These are phyloP conservation scores for Monosporascus sp. DNA, from an alignment of 2,329 filamentous ascomycete genomes.

Conservation along the genomic window DNA sequence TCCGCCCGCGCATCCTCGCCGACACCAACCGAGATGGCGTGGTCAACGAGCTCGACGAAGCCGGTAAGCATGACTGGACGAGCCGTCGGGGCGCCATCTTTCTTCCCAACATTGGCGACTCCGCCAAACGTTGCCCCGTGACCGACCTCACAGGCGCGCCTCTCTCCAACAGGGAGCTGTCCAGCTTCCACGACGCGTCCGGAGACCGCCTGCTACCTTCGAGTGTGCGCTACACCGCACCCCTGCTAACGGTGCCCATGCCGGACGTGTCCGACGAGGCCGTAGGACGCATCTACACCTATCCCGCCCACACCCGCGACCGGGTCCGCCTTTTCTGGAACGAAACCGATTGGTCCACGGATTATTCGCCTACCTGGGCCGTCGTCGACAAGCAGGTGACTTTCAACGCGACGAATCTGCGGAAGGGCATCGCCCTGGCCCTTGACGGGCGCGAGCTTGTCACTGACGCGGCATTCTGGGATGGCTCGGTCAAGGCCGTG, in stretches of 20 bases:
- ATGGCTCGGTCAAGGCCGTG: constrained; percentile 20
- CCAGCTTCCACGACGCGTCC: constrained; percentile 30
- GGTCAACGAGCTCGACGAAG: constrained; percentile 22
- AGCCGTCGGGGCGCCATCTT: constrained; percentile 26
- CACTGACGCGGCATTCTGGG: constrained; percentile 16
- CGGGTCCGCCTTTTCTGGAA: too few relatives aligned
- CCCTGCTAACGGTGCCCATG: too few relatives aligned
- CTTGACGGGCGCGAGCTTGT: constrained; percentile 29
- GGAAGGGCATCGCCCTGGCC: constrained; percentile 27
- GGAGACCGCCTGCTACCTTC: constrained; percentile 26
- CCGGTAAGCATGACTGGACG: constrained; percentile 22
- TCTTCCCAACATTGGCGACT: constrained; percentile 32
- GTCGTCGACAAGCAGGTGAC: constrained; percentile 14
- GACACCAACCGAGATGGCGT: constrained; percentile 33
- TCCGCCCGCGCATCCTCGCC: constrained; percentile 10
- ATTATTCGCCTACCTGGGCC: too few relatives aligned
- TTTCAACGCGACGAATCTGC: constrained; percentile 24
- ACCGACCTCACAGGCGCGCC: constrained; percentile 5
- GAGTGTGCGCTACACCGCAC: constrained; percentile 15
- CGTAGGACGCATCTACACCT: too few relatives aligned
- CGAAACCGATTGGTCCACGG: too few relatives aligned
- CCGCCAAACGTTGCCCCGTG: constrained; percentile 23
- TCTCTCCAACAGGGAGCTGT: constrained; percentile 20
- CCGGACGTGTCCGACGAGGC: too few relatives aligned
- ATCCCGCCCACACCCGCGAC: too few relatives aligned